phyloP scores from a whole-genome alignment of 192 early-diverging fungal species.

The Backusella parvicylindrica region DNA sequence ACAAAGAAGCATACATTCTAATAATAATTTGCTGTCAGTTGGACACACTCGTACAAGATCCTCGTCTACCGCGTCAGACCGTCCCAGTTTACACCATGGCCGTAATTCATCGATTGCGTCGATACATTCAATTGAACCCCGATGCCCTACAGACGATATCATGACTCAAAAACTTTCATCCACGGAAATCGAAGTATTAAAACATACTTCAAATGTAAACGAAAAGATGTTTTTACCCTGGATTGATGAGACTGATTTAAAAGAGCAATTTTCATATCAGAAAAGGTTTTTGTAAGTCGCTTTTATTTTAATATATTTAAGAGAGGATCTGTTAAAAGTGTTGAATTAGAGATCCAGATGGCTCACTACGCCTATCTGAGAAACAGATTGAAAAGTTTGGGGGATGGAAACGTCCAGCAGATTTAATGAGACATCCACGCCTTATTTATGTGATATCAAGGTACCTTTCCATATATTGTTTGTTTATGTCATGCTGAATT shows the following conservation, averaged over 20 bases:
- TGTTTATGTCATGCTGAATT: not conserved
- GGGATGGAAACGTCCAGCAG: constrained; percentile 78
- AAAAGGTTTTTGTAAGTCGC: constrained; percentile 45
- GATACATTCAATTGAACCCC: not conserved
- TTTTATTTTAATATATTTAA: constrained; percentile 15
- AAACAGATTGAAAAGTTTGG: constrained; percentile 73
- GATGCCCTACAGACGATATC: constrained; percentile 10
- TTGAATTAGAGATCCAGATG: constrained; percentile 71
- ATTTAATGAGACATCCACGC: constrained; percentile 63
- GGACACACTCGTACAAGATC: not conserved
- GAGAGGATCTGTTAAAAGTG: constrained; percentile 22
- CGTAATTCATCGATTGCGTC: not conserved
- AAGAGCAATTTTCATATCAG: constrained; percentile 55
- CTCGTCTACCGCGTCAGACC: not conserved
- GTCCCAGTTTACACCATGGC: not conserved
- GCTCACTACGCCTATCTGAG: constrained; percentile 63
- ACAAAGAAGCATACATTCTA: constrained; percentile 7
- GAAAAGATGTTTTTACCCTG: constrained; percentile 72
- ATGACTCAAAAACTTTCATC: constrained; percentile 29
- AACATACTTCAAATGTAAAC: constrained; percentile 69
- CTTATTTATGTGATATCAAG: constrained; percentile 67
- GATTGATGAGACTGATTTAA: constrained; percentile 54
- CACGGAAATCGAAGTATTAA: constrained; percentile 60
- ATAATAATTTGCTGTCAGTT: constrained; percentile 1
- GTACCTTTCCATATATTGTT: constrained; percentile 1